Evolutionary conservation across 306 rosid genomes (phyloP).

Genomic region (Sophora flavescens): DNA sequence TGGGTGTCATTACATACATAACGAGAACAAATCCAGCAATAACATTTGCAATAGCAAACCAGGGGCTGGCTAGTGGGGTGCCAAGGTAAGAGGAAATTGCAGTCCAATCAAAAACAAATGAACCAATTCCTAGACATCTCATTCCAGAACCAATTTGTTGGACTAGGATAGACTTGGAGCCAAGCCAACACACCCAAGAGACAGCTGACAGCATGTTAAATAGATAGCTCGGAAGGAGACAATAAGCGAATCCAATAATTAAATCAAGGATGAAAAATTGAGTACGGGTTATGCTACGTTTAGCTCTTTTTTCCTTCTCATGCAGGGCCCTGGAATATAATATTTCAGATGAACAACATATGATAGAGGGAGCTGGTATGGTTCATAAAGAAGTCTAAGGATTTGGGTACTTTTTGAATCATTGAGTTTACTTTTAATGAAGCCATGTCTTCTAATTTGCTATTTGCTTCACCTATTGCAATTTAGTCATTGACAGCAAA

Average conservation of each 20-base stretch:
- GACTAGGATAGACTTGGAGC: slow-evolving; percentile 64
- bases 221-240: slow-evolving; percentile 74
- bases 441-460: too few species aligned
- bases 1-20: slow-evolving; percentile 82
- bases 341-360: too few species aligned
- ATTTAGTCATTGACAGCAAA: too few species aligned
- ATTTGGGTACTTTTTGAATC: too few species aligned
- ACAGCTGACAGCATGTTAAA: slow-evolving; percentile 63
- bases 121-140: slow-evolving; percentile 75
- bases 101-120: slow-evolving; percentile 83
- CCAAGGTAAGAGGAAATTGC: slow-evolving; percentile 75
- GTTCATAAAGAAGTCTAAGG: too few species aligned
- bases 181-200: slow-evolving; percentile 82
- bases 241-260: slow-evolving; percentile 64
- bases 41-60: slow-evolving; percentile 78
- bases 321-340: slow-evolving; percentile 47
- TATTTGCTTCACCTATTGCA: too few species aligned
- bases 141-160: slow-evolving; percentile 85
- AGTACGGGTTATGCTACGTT: slow-evolving; percentile 60
- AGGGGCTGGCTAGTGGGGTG: slow-evolving; percentile 85
- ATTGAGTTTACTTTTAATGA: too few species aligned
- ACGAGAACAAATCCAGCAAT: slow-evolving; percentile 64
- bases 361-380: too few species aligned
- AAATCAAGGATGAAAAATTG: slow-evolving; percentile 70
- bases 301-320: slow-evolving; percentile 67